Percentiles rank a stretch among this genome's conserved stretches.
phyloP scores from a whole-genome alignment of 2,329 filamentous ascomycete species.

The Xylaria sp. region DNA sequence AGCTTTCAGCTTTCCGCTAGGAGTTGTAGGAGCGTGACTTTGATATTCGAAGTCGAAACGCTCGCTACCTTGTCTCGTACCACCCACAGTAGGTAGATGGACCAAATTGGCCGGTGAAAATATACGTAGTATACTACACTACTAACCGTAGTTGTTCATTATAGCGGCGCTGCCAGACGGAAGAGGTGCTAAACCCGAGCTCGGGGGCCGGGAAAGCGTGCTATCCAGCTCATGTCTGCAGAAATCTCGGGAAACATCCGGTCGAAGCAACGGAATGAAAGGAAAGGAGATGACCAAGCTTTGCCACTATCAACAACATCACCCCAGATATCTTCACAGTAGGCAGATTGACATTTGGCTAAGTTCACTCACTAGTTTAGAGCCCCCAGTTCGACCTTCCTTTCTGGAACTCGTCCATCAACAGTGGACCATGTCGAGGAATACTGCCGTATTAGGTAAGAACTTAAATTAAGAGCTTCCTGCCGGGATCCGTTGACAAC shows the following conservation, averaged over 20 bases:
- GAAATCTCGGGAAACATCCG: slow-evolving; percentile 7
- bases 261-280: not conserved
- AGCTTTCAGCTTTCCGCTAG: slow-evolving; percentile 25
- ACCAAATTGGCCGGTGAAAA: not conserved
- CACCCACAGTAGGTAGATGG: not conserved
- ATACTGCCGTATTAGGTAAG: slow-evolving; percentile 38
- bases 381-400: not conserved
- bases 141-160: not conserved
- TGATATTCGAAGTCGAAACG: slow-evolving; percentile 19
- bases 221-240: not conserved
- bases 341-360: not conserved
- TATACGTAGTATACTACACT: not conserved
- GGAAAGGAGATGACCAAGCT: not conserved
- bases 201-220: not conserved
- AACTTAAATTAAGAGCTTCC: slow-evolving; percentile 35
- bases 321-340: not conserved
- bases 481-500: slow-evolving; percentile 21
- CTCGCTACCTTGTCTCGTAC: slow-evolving; percentile 5
- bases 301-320: not conserved
- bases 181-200: not conserved
- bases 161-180: not conserved
- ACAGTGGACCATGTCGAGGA: slow-evolving; percentile 7
- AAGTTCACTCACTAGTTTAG: not conserved
- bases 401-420: slow-evolving; percentile 4
- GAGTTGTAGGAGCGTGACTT: slow-evolving; percentile 15